phyloP scores from a whole-genome alignment of 345 rosid species.

The Noccaea bulbosa region DNA sequence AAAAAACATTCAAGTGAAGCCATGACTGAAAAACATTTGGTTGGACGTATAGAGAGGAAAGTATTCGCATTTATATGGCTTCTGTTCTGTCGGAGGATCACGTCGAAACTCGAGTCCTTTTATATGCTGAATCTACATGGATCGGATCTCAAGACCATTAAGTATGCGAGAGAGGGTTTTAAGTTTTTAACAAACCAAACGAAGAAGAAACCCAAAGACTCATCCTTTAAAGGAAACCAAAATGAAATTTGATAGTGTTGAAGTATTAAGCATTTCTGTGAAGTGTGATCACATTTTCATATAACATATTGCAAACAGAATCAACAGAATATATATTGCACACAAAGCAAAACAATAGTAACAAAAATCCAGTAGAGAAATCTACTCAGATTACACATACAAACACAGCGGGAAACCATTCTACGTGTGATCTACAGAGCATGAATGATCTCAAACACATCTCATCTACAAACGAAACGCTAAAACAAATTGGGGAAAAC shows the following conservation, averaged over 20 bases:
- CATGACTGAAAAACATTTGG: neutral
- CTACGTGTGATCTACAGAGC: slow-evolving; percentile 31
- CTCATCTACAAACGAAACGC: neutral
- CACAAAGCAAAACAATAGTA: slow-evolving; percentile 9
- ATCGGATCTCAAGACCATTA: slow-evolving; percentile 4
- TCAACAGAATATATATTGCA: neutral
- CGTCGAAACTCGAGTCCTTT: neutral
- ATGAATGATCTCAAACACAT: slow-evolving; percentile 7
- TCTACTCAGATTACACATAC: slow-evolving; percentile 26
- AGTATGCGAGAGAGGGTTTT: neutral
- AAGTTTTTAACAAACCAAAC: slow-evolving; percentile 1
- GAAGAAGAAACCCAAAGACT: slow-evolving; percentile 9
- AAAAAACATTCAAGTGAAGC: neutral
- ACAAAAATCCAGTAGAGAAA: neutral
- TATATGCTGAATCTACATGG: slow-evolving; percentile 17
- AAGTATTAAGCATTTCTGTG: too few species aligned
- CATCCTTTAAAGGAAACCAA: slow-evolving; percentile 6
- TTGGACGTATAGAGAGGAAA: neutral
- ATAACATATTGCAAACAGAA: too few species aligned
- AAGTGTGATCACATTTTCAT: too few species aligned
- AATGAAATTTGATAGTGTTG: neutral
- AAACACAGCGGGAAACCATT: slow-evolving; percentile 8
- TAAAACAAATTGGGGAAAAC: slow-evolving; percentile 15
- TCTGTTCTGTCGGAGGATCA: neutral
- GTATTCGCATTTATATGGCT: neutral